phyloP scores from a whole-genome alignment of 2,329 filamentous ascomycete genomes.

The Annulohypoxylon truncatum region DNA sequence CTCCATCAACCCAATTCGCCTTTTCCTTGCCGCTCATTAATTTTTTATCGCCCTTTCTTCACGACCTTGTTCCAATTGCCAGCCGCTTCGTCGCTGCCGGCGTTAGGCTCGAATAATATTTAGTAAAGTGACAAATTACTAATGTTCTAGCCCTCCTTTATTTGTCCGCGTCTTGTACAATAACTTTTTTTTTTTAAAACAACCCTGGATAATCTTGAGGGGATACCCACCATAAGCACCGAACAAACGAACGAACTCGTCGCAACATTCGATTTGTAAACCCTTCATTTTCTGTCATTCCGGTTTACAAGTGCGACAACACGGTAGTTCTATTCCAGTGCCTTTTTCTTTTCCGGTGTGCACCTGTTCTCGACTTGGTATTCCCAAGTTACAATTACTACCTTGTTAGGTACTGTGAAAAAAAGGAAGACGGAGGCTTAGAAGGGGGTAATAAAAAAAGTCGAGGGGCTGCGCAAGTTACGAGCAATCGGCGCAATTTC shows the following conservation, averaged over 20 bases:
- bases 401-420: constrained; percentile 8
- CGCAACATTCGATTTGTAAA: constrained; percentile 37
- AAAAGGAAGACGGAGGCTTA: constrained; percentile 29
- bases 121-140: constrained; percentile 11
- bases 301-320: constrained; percentile 25
- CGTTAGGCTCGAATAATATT: constrained; percentile 10
- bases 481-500: constrained; percentile 35
- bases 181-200: not conserved
- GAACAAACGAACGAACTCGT: constrained; percentile 32
- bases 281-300: constrained; percentile 33
- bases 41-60: constrained; percentile 16
- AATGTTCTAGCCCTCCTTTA: constrained; percentile 10
- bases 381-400: constrained; percentile 6
- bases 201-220: constrained; percentile 22
- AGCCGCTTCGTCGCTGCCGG: constrained; percentile 7
- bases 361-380: not conserved
- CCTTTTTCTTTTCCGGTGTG: constrained; percentile 10
- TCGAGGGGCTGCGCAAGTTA: constrained; percentile 41
- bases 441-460: constrained; percentile 30
- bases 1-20: constrained; percentile 17
- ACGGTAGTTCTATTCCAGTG: constrained; percentile 8
- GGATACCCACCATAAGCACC: constrained; percentile 25
- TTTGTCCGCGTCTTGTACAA: constrained; percentile 8
- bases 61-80: constrained; percentile 15
- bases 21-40: constrained; percentile 24